These are phyloP conservation scores for Dalechampia spathulata DNA, from an alignment of 441 rosid genomes.

Conservation along the genomic window DNA sequence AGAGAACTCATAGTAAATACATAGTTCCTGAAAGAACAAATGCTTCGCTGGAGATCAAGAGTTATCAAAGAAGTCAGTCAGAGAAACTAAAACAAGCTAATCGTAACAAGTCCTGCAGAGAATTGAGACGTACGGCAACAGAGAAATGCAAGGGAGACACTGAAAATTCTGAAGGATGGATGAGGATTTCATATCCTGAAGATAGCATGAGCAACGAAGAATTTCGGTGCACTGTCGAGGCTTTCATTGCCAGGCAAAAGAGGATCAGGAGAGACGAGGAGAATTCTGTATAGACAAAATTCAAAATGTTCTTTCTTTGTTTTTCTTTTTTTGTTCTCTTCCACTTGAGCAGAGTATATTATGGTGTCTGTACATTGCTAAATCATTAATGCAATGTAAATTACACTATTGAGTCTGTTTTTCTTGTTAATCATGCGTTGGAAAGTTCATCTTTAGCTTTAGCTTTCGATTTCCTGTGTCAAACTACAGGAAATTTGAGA, in stretches of 20 bases:
- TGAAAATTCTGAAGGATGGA: constrained; percentile 22
- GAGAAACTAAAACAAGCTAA: constrained; percentile 26
- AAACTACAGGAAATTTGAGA: background rate
- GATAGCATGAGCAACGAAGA: constrained; percentile 85
- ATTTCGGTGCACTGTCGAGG: constrained; percentile 60
- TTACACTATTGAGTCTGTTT: background rate
- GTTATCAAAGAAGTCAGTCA: constrained; percentile 39
- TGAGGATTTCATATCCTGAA: constrained; percentile 34
- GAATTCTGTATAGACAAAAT: constrained; percentile 20
- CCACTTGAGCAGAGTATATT: background rate
- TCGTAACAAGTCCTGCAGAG: constrained; percentile 7
- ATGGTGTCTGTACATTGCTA: constrained; percentile 14
- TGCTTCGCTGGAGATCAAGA: constrained; percentile 20
- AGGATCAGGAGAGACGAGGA: constrained; percentile 65
- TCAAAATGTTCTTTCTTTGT: background rate
- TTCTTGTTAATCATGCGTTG: background rate
- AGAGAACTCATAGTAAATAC: constrained; percentile 15
- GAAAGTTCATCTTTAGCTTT: background rate
- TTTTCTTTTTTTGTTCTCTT: background rate
- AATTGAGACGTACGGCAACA: constrained; percentile 35
- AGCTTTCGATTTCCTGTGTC: too few species aligned
- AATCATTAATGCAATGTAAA: constrained; percentile 16
- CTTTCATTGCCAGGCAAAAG: constrained; percentile 86
- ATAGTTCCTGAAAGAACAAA: constrained; percentile 11
- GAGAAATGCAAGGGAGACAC: constrained; percentile 33